Conservation (phyloP, 139 green algal species). For the Chlamydomonas schloesseri region DNA sequence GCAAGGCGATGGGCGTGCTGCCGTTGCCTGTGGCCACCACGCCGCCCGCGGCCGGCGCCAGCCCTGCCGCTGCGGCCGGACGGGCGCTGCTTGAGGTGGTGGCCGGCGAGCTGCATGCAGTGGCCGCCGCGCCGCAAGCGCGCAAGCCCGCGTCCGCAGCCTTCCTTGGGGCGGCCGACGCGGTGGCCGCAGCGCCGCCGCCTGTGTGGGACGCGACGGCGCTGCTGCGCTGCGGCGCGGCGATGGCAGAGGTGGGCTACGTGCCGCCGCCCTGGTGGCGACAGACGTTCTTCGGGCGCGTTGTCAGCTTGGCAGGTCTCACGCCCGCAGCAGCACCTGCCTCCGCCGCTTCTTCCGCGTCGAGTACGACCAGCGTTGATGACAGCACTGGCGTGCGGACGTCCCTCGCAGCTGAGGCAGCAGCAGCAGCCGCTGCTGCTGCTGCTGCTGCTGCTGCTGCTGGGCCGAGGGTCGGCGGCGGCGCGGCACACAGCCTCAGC, state of each 20-base stretch:
- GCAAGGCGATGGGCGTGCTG: too few species aligned
- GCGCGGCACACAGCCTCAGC: not conserved
- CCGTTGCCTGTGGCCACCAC: too few species aligned
- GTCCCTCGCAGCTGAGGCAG: not conserved
- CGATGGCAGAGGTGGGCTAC: not conserved
- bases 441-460: not conserved
- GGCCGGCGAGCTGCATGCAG: not conserved
- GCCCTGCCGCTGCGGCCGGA: too few species aligned
- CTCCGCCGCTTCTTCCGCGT: not conserved
- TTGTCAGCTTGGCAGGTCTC: not conserved
- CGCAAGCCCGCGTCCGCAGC: not conserved
- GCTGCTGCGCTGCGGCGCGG: slow-evolving; percentile 8
- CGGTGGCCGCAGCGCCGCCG: not conserved
- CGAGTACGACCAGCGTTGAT: too few species aligned
- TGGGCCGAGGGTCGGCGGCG: not conserved
- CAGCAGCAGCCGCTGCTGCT: not conserved
- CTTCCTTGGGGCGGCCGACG: not conserved
- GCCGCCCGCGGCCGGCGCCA: too few species aligned
- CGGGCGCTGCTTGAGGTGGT: too few species aligned
- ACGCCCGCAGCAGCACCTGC: not conserved
- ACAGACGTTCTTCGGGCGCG: not conserved
- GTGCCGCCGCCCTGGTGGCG: slow-evolving; percentile 3
- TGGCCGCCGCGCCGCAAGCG: not conserved
- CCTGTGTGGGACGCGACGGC: not conserved
- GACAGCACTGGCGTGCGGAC: not conserved